phyloP scores from a whole-genome alignment of 306 rosid species.

The Senna siamea region DNA sequence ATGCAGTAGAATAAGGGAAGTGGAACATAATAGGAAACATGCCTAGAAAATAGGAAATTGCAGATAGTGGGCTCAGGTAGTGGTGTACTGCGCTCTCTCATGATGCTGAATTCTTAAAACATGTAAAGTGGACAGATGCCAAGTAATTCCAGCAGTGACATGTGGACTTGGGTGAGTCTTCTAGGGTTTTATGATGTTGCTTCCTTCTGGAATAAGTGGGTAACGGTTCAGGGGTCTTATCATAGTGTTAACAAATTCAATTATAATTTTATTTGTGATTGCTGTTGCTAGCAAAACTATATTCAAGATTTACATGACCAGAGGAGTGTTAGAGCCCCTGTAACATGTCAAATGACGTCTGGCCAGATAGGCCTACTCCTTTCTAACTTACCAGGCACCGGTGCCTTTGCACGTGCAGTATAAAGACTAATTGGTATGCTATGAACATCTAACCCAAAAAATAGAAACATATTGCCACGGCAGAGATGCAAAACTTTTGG shows the following conservation, averaged over 20 bases:
- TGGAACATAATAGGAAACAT: too few relatives aligned
- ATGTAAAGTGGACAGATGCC: too few relatives aligned
- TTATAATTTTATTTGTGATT: constrained; percentile 10
- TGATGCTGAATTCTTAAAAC: too few relatives aligned
- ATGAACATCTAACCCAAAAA: neutral
- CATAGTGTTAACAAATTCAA: constrained; percentile 16
- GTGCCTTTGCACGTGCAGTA: constrained; percentile 1
- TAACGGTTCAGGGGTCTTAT: too few relatives aligned
- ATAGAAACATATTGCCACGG: neutral
- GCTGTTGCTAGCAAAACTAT: neutral
- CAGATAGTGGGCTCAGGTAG: too few relatives aligned
- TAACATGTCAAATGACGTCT: constrained; percentile 2
- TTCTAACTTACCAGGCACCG: neutral
- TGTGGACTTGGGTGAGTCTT: too few relatives aligned
- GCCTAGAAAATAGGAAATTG: too few relatives aligned
- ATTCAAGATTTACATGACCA: constrained; percentile 15
- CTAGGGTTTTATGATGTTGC: too few relatives aligned
- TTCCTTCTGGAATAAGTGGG: too few relatives aligned
- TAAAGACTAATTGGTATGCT: neutral
- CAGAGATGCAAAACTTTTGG: neutral
- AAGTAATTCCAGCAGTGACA: too few relatives aligned
- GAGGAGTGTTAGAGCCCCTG: neutral
- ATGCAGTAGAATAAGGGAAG: too few relatives aligned
- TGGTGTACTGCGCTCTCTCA: too few relatives aligned
- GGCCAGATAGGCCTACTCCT: neutral